These are phyloP conservation scores for Mycena epipterygia DNA, from an alignment of 768 basidiomycete species.

Conservation along the genomic window DNA sequence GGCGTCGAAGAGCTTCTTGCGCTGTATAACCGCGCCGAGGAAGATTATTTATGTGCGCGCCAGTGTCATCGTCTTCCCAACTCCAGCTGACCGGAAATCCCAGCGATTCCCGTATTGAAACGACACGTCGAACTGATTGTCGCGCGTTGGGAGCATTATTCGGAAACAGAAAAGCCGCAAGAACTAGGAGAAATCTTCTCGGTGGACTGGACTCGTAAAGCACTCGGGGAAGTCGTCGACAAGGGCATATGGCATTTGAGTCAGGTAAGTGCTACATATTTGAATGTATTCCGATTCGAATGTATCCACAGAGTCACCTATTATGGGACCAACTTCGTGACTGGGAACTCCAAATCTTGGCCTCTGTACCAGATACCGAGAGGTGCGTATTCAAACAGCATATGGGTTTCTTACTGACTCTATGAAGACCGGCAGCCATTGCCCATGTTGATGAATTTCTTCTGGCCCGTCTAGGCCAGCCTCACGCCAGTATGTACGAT, in stretches of 20 bases:
- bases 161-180: constrained; percentile 58
- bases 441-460: constrained; percentile 69
- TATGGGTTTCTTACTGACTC: background rate
- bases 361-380: constrained; percentile 59
- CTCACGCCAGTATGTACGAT: constrained; percentile 74
- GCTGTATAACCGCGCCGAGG: constrained; percentile 75
- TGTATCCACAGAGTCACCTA: constrained; percentile 66
- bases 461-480: constrained; percentile 78
- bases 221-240: constrained; percentile 65
- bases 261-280: constrained; percentile 57
- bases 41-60: constrained; percentile 84
- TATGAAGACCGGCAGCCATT: constrained; percentile 57
- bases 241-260: constrained; percentile 75
- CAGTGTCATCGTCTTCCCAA: background rate
- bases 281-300: background rate
- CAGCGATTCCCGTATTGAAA: constrained; percentile 83
- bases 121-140: constrained; percentile 76
- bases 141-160: constrained; percentile 55
- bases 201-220: constrained; percentile 69
- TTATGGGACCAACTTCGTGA: constrained; percentile 82
- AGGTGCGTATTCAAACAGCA: constrained; percentile 50
- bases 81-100: constrained; percentile 36
- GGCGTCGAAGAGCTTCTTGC: constrained; percentile 70
- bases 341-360: constrained; percentile 80
- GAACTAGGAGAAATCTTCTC: constrained; percentile 73